Evolutionary conservation across 495 filamentous ascomycete species (phyloP).

Genomic region (Staphylotrichum longicolle): DNA sequence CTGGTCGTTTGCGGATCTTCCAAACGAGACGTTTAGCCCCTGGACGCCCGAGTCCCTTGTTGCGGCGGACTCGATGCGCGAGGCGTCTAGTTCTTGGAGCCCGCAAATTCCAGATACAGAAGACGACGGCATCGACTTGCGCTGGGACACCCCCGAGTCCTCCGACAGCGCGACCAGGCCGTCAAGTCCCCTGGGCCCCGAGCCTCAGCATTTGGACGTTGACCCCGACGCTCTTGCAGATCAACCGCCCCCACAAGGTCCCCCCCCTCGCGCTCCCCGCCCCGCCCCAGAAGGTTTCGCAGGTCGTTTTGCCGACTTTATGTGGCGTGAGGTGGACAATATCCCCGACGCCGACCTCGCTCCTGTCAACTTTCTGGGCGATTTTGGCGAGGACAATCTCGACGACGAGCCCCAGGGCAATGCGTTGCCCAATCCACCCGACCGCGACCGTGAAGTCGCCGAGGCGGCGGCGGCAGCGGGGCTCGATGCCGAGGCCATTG

Average conservation of each 20-base stretch:
- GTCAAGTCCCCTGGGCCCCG: background rate
- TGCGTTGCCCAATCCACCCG: constrained; percentile 16
- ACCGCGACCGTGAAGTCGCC: constrained; percentile 35
- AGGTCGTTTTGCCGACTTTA: constrained; percentile 48
- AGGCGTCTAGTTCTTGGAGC: too few relatives aligned
- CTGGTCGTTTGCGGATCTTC: constrained; percentile 45
- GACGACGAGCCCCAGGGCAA: constrained; percentile 27
- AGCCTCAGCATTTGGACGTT: background rate
- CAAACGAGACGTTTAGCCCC: background rate
- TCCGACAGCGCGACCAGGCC: background rate
- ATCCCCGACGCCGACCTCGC: constrained; percentile 39
- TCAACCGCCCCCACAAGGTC: background rate
- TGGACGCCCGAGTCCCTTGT: background rate
- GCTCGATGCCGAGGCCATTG: constrained; percentile 53
- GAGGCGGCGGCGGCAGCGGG: constrained; percentile 44
- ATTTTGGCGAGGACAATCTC: constrained; percentile 43
- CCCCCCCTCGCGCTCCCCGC: constrained; percentile 5
- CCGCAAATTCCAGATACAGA: background rate
- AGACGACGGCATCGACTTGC: background rate
- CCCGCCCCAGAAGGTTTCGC: constrained; percentile 35
- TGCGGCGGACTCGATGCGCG: too few relatives aligned
- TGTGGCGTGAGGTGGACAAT: constrained; percentile 41
- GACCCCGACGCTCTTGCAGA: background rate
- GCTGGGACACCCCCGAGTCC: background rate
- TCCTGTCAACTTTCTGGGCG: constrained; percentile 28